Evolutionary conservation across 1,139 yeast genomes (phyloP), one percentile per base, ranked within the genome.

Genomic region (Zygoascus meyerae): DNA sequence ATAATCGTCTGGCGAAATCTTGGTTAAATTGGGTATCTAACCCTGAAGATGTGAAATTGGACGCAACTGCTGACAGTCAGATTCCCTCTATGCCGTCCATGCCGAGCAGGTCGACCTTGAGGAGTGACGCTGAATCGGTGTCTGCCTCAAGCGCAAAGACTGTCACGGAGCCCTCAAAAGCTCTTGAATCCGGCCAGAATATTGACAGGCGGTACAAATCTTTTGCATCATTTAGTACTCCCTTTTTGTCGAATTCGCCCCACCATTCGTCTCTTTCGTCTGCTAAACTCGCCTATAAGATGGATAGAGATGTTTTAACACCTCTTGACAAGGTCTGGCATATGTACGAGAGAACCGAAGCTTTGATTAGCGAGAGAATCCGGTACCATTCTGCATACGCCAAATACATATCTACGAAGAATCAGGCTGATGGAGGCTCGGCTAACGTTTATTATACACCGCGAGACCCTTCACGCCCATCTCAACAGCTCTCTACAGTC

Each of bases 1-100:
- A 52, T 30, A 50, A 51, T 21, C 44, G 49, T 6, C 49, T 60
- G 11, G 61, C 62, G 7, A 52, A 54, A 43, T 47, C 53, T 3
- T 61, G 61, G 64, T 47, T 52, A 17, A 50, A 51, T 32, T 59
- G 57, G 60, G 54, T 49, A 39, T 50, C 47, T 58, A 50, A 48
- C 12, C 37, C 43, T n/a, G 51, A 34, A 29, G 43, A 21, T 3
- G 44, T n/a, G 14, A 31, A 21, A 21, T 17, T 3, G 11, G 10
- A 15, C 14, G 21, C 32, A n/a, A 16, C 30, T 5, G 17, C 34
- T 18, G 29, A n/a, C 26, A 35, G 17, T 26, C 18, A 26, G 26
- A 34, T 36, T 5, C 43, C 34, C 6, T 30, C 26, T 6, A 18
- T 33, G 15, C 33, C 36, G 8, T 33, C 34, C 4, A 18, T 35